Evolutionary conservation across 495 filamentous ascomycete species (phyloP), one percentile per base, ranked within the genome.

Genomic region (Xylaria grammica): DNA sequence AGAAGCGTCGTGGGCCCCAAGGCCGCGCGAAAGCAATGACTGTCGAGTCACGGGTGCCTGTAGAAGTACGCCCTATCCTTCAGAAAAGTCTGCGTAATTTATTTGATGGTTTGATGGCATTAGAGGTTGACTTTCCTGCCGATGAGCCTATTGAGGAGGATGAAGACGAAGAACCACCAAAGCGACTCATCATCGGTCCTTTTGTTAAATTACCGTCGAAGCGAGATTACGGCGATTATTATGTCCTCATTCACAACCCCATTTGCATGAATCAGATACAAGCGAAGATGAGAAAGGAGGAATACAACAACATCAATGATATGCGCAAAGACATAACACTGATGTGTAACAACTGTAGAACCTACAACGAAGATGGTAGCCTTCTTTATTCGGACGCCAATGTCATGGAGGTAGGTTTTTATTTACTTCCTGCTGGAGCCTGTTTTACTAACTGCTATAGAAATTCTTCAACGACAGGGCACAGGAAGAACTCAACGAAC

Each of bases 351-450:
- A 99, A 99, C 79, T 96, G 94, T 64, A 82, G 91, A 71, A 94
- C 89, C 6, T 99, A 95, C 78, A 99, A 99, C 76, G 95, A 99
- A 76, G 95, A 97, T 72, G 89, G 87, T 44, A 97, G 93, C 77
- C 75, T 92, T 62, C 83, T 99, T 50, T 97, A 92, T 80, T 86
- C 90, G 69, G 96, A 99, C 83, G 95, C 93, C 48, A 93, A 93
- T 73, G 79, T 88, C 46, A 97, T 99, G 75, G 93, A 97, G 85
- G 94, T 97, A 81, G 75, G 87, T 81, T 5, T 11, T 56, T 53
- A 51, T 26, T 57, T 40, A 44, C 19, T 29, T 45, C 46, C 46
- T 27, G 54, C 34, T 62, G 17, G 3, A 22, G 4, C 17, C n/a
- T 29, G 36, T 57, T 63, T 27, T 42, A 65, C 60, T 72, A 68